Evolutionary conservation across 2,329 filamentous ascomycete genomes (phyloP).

Genomic region (Fusarium buxicola): DNA sequence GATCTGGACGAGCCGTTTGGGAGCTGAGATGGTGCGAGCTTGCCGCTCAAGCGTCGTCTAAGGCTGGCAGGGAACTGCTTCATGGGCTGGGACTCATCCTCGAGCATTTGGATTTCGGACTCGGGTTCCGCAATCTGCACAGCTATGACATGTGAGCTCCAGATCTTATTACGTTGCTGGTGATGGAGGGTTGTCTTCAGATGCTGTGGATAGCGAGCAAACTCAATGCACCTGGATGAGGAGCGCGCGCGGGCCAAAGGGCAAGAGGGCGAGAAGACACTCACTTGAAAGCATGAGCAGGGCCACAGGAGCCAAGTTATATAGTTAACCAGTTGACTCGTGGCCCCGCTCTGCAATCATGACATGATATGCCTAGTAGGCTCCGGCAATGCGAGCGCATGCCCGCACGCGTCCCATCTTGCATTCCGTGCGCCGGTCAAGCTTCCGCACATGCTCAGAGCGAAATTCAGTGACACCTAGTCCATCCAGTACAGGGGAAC

Average conservation of each 20-base stretch:
- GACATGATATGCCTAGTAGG: not conserved
- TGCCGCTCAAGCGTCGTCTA: constrained; percentile 51
- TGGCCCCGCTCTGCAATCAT: not conserved
- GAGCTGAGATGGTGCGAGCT: constrained; percentile 43
- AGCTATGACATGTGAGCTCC: constrained; percentile 51
- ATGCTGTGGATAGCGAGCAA: not conserved
- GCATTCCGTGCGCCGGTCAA: not conserved
- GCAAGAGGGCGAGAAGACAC: not conserved
- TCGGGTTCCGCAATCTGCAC: constrained; percentile 69
- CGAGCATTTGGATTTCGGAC: constrained; percentile 46
- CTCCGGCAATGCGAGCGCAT: not conserved
- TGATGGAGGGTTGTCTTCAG: not conserved
- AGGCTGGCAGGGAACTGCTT: constrained; percentile 51
- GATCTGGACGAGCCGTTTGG: constrained; percentile 56
- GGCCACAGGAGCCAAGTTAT: not conserved
- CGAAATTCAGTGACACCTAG: constrained; percentile 16
- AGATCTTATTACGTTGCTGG: not conserved
- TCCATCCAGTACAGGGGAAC: not conserved
- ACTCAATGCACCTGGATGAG: not conserved
- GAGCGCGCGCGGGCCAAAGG: not conserved
- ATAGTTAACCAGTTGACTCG: not conserved
- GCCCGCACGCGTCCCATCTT: not conserved
- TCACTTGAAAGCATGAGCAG: constrained; percentile 18
- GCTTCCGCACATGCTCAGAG: constrained; percentile 12
- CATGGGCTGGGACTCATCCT: constrained; percentile 48